Evolutionary conservation across 805 yeast species (phyloP), one percentile per base, ranked within the genome.

Genomic region (Sugiyamaella lignohabitans): DNA sequence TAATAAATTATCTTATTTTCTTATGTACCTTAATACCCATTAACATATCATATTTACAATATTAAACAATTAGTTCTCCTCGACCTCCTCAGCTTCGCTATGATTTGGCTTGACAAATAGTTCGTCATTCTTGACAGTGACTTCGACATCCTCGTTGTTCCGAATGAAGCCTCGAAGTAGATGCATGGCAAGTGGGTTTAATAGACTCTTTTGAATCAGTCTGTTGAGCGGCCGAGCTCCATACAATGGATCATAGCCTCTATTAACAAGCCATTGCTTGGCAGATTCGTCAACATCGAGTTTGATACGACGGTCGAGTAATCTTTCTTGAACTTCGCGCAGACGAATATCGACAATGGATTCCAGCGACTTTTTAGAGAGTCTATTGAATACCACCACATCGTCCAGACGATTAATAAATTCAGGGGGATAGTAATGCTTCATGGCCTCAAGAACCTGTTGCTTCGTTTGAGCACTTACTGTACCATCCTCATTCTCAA

Each of bases 221-320:
- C 98, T 78, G 71, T 93, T 91, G 64, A 93, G 74, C 8, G 98
- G 98, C 61, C 98, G 78, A 0, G 98, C 98, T 56, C 98, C 98
- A 60, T 91, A 93, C 38, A 82, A 65, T 27, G 87, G 85, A 60
- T 91, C 97, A 63, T 91, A 93, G 2, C 98, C 98, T 54, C 84
- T 72, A 23, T 82, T 80, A 3, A 91, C 80, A 34, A 93, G 70
- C 83, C 93, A 82, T 11, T 73, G 76, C 62, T 84, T 87, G 3
- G 91, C 94, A 2, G 67, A 79, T 5, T 75, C 78, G 1, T 76
- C 61, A 19, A 86, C 68, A 0, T 71, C 65, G 32, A 84, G 62
- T 19, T 55, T 54, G 59, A 93, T 91, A 59, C 96, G 75, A 67
- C 91, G 84, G 47, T 86, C 93, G 6, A 68, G 69, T 16, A 93